Evolutionary conservation across 1,284 basidiomycete species (phyloP), one percentile per base, ranked within the genome.

Genomic region (Irpex sp.): DNA sequence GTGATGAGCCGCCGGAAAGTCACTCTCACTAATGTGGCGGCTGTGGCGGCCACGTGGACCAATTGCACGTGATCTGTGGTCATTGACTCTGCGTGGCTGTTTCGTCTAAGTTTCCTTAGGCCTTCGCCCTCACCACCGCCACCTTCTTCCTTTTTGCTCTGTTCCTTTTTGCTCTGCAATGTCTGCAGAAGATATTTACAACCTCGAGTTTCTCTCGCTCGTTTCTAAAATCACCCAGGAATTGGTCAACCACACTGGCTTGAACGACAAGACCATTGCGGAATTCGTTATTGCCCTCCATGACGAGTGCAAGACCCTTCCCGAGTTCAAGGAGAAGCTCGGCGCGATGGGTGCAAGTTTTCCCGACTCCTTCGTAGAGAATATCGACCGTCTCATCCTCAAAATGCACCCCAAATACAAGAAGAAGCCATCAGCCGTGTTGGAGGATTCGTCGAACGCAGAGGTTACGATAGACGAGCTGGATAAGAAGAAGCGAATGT

Each of bases 391-490:
- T 36, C 85, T 98, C 65, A 94, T 99, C 70, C 85, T 97, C 59
- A 93, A 86, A 65, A 86, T 98, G 82, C 97, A 99, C 72, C 97
- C 97, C 0, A 98, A 96, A 72, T 92, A 98, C 81, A 97, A 96
- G 82, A 92, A 94, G 77, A 87, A 83, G 71, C 69, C 76, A 1
- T 36, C 66, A 63, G 72, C 78, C 36, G 81, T 75, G 34, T 73
- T 81, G 75, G 66, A 76, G 72, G 74, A 77, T 69, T 69, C 75
- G 59, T 57, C 64, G 13, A 72, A 69, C 49, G 70, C 68, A 3
- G 75, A 76, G n/a, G 72, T 64, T 9, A 78, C 77, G 26, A 59
- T 85, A 59, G 76, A 77, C 13, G 92, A 94, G 70, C 76, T 84
- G 70, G 89, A 96, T 69, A 86, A 91, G 73, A 85, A 89, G 78